Evolutionary conservation across 1,284 basidiomycete species (phyloP).

Genomic region (Ustanciosporium gigantosporum): DNA sequence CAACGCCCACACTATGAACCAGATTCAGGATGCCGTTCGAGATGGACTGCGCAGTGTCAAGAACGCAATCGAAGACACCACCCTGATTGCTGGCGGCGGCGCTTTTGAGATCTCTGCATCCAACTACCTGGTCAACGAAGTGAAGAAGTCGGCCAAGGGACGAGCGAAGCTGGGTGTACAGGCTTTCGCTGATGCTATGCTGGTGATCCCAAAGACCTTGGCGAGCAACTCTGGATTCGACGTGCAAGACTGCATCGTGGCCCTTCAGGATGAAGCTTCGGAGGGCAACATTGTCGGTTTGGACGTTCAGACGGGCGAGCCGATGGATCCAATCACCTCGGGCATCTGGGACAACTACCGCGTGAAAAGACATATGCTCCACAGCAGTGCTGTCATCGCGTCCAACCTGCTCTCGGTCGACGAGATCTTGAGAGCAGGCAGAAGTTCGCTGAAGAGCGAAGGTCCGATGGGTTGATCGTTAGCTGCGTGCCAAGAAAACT

Average conservation of each 20-base stretch:
- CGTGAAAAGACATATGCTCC: slow-evolving; percentile 97
- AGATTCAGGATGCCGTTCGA: slow-evolving; percentile 94
- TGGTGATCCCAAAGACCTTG: slow-evolving; percentile 78
- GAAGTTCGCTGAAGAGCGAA: slow-evolving; percentile 56
- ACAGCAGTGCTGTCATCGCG: slow-evolving; percentile 94
- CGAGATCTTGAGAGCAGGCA: slow-evolving; percentile 88
- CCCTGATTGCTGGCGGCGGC: slow-evolving; percentile 89
- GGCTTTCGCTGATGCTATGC: slow-evolving; percentile 91
- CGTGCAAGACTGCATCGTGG: slow-evolving; percentile 91
- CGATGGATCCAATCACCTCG: slow-evolving; percentile 90
- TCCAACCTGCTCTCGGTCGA: slow-evolving; percentile 93
- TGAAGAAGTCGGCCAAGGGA: slow-evolving; percentile 88
- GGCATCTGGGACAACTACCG: slow-evolving; percentile 99
- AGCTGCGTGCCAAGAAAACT: no score
- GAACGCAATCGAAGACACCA: slow-evolving; percentile 90
- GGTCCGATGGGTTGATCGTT: slow-evolving; percentile 43
- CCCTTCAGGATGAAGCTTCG: slow-evolving; percentile 87
- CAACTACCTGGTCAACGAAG: slow-evolving; percentile 72
- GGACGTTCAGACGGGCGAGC: slow-evolving; percentile 90
- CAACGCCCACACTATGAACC: slow-evolving; percentile 91
- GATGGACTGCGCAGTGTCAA: slow-evolving; percentile 96
- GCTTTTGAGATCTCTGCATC: slow-evolving; percentile 97
- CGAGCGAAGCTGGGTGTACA: slow-evolving; percentile 95
- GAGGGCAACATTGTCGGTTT: slow-evolving; percentile 78
- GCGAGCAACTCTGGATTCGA: slow-evolving; percentile 96